These are phyloP conservation scores for Hypoxylon trugodes DNA, from an alignment of 495 filamentous ascomycete genomes.

Conservation along the genomic window DNA sequence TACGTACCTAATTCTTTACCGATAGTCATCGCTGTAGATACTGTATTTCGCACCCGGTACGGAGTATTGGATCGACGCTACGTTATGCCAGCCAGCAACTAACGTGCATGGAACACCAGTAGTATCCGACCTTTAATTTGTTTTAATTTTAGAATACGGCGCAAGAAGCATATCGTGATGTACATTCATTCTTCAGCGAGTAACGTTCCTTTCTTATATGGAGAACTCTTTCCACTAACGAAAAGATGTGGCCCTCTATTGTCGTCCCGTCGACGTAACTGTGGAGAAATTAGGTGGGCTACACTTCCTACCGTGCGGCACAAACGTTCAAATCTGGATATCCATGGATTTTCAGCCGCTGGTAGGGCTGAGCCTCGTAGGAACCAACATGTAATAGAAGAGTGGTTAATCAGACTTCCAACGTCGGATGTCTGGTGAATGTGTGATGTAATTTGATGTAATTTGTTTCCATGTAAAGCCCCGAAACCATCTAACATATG, in stretches of 20 bases:
- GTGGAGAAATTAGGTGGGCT: background rate
- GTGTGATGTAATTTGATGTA: slow-evolving; percentile 1
- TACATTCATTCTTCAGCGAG: background rate
- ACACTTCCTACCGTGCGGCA: background rate
- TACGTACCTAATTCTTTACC: too few species aligned
- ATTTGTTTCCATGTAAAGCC: too few species aligned
- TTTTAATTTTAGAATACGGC: slow-evolving; percentile 33
- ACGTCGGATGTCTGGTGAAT: slow-evolving; percentile 4
- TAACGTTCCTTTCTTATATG: too few species aligned
- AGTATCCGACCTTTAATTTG: slow-evolving; percentile 2
- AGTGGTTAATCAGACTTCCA: slow-evolving; percentile 1
- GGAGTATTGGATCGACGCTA: slow-evolving; percentile 7
- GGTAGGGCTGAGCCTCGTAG: slow-evolving; percentile 6
- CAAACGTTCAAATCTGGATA: background rate
- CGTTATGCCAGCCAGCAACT: background rate
- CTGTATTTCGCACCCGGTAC: too few species aligned
- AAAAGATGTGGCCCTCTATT: background rate
- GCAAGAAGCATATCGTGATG: background rate
- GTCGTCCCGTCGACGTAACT: background rate
- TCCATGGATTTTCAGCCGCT: background rate
- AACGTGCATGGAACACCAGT: slow-evolving; percentile 1
- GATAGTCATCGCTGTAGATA: too few species aligned
- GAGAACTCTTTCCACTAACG: too few species aligned
- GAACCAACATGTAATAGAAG: background rate
- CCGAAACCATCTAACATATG: too few species aligned